Base-by-base conservation (phyloP, 768 basidiomycete species). In the Chlorophyllum brunneum region DNA sequence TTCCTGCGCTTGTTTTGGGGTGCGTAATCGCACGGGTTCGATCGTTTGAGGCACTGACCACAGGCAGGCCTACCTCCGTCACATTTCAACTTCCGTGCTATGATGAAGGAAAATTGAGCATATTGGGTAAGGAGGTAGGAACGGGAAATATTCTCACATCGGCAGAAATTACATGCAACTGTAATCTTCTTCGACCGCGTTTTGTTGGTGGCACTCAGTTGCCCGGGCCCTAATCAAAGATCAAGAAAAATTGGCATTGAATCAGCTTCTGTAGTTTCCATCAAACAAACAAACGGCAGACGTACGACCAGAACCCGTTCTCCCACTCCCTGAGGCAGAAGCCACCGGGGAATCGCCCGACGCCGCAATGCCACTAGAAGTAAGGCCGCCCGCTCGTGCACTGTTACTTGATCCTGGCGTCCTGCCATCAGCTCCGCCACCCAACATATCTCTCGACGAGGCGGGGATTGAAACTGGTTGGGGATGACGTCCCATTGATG, bases 141-240 rank as follows among this genome's bases (percentile, higher is more conserved):
- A 16, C 16, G 34, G 7, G 34, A 43, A 26, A 7, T 6, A 20
- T 60, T 23, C 88, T 70, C 67, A 91, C 90, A 91, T 56, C 90
- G 85, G 72, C 90, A 92, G 67, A 92, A 92, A 67, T 92, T 91
- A 73, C 90, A 92, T 33, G 90, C 90, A 39, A 92, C 88, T 18
- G 86, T 89, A 48, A 92, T 92, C 69, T 92, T 91, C 75, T 90
- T 91, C 48, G 84, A 80, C 52, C 87, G 78, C 58, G 80, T 80
- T 58, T 85, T 85, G 56, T 75, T 75, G 29, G 81, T 79, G 23
- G 38, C 30, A 22, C n/a, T 45, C 9, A 36, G 41, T 26, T 33
- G 40, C 16, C 49, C 49, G 6, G 49, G 49, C 24, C 49, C 49
- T 51, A 42, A 36, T 27, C 41, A 42, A 42, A 22, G 34, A 51